These are phyloP conservation scores for Dendrothele bispora DNA, from an alignment of 768 basidiomycete genomes.

Conservation along the genomic window DNA sequence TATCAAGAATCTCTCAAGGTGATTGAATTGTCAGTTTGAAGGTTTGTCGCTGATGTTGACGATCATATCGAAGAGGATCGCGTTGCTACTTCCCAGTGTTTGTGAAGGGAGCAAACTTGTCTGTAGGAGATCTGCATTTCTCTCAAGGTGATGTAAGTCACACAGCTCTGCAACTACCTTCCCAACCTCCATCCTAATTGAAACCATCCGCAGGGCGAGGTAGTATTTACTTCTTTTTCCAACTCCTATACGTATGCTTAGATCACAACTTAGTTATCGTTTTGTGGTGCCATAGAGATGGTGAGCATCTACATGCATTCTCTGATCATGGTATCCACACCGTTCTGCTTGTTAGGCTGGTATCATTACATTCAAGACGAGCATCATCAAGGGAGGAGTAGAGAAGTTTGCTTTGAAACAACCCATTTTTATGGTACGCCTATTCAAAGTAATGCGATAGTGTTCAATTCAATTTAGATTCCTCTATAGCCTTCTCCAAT, in stretches of 20 bases:
- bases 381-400: slow-evolving; percentile 72
- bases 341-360: slow-evolving; percentile 64
- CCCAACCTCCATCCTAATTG: slow-evolving; percentile 8
- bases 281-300: slow-evolving; percentile 82
- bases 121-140: slow-evolving; percentile 79
- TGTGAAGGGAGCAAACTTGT: slow-evolving; percentile 71
- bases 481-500: slow-evolving; percentile 62
- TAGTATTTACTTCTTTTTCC: slow-evolving; percentile 20
- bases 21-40: neutral
- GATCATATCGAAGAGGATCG: slow-evolving; percentile 46
- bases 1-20: slow-evolving; percentile 76
- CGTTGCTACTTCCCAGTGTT: slow-evolving; percentile 79
- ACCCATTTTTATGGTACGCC: slow-evolving; percentile 68
- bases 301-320: slow-evolving; percentile 23
- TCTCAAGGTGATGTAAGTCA: slow-evolving; percentile 67
- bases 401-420: slow-evolving; percentile 74
- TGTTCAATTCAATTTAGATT: neutral
- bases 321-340: neutral
- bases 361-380: slow-evolving; percentile 68
- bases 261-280: slow-evolving; percentile 48
- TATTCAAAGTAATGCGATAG: neutral
- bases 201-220: slow-evolving; percentile 72
- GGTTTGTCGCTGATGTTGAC: neutral
- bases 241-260: neutral
- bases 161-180: neutral